phyloP scores from a whole-genome alignment of 2,329 filamentous ascomycete genomes.

The Curvularia lunata region DNA sequence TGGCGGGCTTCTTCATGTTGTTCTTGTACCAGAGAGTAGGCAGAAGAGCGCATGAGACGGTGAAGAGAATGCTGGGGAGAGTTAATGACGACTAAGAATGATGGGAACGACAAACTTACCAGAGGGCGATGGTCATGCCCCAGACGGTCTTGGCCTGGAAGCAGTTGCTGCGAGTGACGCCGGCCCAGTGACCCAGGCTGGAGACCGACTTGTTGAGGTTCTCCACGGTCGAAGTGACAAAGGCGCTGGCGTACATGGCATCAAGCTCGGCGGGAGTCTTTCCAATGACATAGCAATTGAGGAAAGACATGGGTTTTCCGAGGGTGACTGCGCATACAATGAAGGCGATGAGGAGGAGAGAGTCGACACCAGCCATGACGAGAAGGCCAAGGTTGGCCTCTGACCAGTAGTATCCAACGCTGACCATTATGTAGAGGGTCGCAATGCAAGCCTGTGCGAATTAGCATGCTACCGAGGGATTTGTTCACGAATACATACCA shows the following conservation, averaged over 20 bases:
- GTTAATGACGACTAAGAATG: conserved; percentile 16
- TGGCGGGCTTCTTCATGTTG: conserved; percentile 50
- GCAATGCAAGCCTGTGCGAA: conserved; percentile 73
- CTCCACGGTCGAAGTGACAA: conserved; percentile 59
- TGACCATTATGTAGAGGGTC: conserved; percentile 72
- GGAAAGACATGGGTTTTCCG: conserved; percentile 79
- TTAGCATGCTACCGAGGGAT: conserved; percentile 3
- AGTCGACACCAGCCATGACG: conserved; percentile 71
- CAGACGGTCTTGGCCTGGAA: conserved; percentile 86
- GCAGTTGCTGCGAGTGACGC: conserved; percentile 69
- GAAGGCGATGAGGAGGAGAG: conserved; percentile 74
- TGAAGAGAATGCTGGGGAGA: conserved; percentile 52
- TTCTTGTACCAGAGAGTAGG: conserved; percentile 59
- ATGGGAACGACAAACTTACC: conserved; percentile 53
- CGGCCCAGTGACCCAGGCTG: conserved; percentile 62
- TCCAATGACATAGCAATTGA: conserved; percentile 70
- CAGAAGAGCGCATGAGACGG: conserved; percentile 53
- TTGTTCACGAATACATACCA: conserved; percentile 64
- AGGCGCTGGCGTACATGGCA: conserved; percentile 58
- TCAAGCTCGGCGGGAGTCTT: conserved; percentile 55
- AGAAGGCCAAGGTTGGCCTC: conserved; percentile 77
- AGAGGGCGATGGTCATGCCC: conserved; percentile 82
- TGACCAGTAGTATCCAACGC: conserved; percentile 82
- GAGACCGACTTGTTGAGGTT: conserved; percentile 60
- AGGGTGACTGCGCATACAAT: conserved; percentile 78